Percentiles rank a stretch among this genome's conserved stretches.
phyloP scores from a whole-genome alignment of 148 eudicot species.

The Persicaria tinctoria region DNA sequence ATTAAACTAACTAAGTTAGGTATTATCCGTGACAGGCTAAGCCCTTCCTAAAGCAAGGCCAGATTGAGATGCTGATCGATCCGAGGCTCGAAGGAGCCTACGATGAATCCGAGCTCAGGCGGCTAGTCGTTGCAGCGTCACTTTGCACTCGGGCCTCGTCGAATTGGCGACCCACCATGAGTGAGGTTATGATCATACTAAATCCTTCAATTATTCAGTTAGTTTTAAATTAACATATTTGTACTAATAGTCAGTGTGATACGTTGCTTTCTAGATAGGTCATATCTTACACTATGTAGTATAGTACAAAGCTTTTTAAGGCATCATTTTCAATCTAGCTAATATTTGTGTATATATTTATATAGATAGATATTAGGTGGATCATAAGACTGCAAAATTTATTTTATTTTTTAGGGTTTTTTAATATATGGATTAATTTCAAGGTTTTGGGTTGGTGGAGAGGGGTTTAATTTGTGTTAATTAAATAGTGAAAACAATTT shows the following conservation, averaged over 20 bases:
- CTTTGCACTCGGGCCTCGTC: constrained; percentile 74
- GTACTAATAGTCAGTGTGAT: neutral
- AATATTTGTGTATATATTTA: neutral
- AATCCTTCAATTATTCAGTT: neutral
- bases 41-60: constrained; percentile 58
- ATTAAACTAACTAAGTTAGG: neutral
- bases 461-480: neutral
- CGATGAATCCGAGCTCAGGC: constrained; percentile 33
- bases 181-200: constrained; percentile 41
- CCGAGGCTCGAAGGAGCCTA: constrained; percentile 55
- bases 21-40: constrained; percentile 51
- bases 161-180: constrained; percentile 86
- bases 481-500: neutral
- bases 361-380: neutral
- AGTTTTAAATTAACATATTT: neutral
- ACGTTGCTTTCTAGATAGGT: constrained; percentile 7
- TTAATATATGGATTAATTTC: neutral
- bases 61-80: constrained; percentile 51
- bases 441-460: neutral
- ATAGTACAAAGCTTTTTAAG: neutral
- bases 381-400: neutral
- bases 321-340: constrained; percentile 10
- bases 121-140: constrained; percentile 65
- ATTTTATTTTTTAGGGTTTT: neutral
- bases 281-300: neutral